These are phyloP conservation scores for Pascua sp. DNA, from an alignment of 1,284 basidiomycete genomes.

Conservation along the genomic window DNA sequence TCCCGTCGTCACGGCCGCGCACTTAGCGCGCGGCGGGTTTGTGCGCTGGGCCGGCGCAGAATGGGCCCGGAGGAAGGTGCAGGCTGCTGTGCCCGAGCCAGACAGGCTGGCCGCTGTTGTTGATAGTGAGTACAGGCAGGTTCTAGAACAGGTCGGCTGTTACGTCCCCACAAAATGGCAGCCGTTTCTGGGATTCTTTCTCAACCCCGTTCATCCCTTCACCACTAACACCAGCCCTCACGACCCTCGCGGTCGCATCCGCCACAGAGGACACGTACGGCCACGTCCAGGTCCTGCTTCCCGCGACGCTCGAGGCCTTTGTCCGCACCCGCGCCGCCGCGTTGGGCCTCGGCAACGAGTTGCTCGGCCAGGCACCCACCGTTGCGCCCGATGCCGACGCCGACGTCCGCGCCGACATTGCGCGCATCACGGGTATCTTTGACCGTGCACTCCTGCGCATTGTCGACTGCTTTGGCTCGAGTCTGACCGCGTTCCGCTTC, in stretches of 20 bases:
- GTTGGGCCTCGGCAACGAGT: constrained; percentile 21
- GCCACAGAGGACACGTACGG: constrained; percentile 44
- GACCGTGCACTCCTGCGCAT: constrained; percentile 31
- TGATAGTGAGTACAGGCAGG: constrained; percentile 31
- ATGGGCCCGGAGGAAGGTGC: constrained; percentile 31
- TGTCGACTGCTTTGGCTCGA: constrained; percentile 32
- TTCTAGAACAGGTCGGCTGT: too few relatives aligned
- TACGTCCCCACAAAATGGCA: too few relatives aligned
- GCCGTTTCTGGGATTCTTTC: too few relatives aligned
- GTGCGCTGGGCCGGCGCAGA: constrained; percentile 27
- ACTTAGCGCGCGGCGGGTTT: constrained; percentile 13
- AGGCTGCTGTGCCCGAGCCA: constrained; percentile 25
- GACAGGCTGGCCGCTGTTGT: constrained; percentile 28
- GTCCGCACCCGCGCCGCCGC: constrained; percentile 31
- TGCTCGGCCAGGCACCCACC: constrained; percentile 16
- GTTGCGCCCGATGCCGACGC: constrained; percentile 10
- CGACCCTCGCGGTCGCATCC: constrained; percentile 33
- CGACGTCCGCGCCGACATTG: constrained; percentile 7
- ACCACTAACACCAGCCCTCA: constrained; percentile 26
- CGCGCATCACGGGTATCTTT: constrained; percentile 13
- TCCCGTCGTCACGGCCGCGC: constrained; percentile 1
- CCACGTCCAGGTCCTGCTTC: constrained; percentile 40
- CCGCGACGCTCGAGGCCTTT: constrained; percentile 41
- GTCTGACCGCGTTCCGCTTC: constrained; percentile 40
- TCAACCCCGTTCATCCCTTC: not conserved